Evolutionary conservation across 129 eudicot species (phyloP), one percentile per base, ranked within the genome.

Genomic region (Rutidosis leptorrhynchoides): DNA sequence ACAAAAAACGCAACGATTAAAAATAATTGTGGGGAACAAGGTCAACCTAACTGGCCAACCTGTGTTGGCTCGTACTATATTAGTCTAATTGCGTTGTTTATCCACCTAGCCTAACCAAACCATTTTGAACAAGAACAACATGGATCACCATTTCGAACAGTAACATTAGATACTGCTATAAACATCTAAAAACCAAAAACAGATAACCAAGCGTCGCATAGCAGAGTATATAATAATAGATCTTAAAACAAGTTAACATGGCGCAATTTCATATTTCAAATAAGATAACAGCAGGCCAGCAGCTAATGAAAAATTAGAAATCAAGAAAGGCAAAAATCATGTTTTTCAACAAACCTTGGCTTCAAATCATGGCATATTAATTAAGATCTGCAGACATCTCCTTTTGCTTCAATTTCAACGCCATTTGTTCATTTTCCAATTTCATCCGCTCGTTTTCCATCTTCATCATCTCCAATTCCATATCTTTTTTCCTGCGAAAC

Each of bases 391-490:
- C 20, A 42, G 79, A 77, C 77, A 87, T 73, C 72, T 87, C 96
- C 87, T 78, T 85, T 10, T 79, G 83, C 84, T 82, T 85, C 76
- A 91, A 73, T 71, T 91, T 95, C 75, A 91, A 75, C 23, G 86
- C 78, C 84, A 88, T 77, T 17, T 87, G 86, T 61, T 91, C 96
- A 30, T 91, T 91, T 78, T 87, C 96, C 54, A 91, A 80, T 55
- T 76, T 87, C 96, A 87, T 83, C 77, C 80, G 71, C 71, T 91
- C 90, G 26, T 87, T 91, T 75, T 91, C 96, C 79, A 83, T 81
- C 74, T 58, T 85, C 84, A 82, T 82, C 77, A 72, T 76, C 58
- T 87, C 96, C 75, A 91, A 45, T 65, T 87, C 98, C 51, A 76
- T 24, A 21, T 91, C 98, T 43, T 78, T 83, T 54, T 87, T 88